phyloP scores from a whole-genome alignment of 108 stramenopile genomes.

The Pseudonitzschia delicatissima region DNA sequence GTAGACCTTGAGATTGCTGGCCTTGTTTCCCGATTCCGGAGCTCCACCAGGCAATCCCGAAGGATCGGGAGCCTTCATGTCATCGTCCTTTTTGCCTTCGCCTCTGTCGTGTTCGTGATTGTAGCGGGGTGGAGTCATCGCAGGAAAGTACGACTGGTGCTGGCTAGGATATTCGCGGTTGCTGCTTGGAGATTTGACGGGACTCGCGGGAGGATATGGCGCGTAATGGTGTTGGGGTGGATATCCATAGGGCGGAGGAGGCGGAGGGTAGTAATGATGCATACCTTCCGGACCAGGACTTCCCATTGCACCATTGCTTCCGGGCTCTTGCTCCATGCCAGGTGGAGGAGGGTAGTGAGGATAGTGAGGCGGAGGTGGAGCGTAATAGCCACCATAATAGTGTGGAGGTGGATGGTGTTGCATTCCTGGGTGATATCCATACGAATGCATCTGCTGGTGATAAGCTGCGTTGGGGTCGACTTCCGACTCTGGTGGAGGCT shows the following conservation, averaged over 20 bases:
- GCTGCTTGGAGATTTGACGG: neutral
- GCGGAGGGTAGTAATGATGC: slow-evolving; percentile 7
- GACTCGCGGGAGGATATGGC: neutral
- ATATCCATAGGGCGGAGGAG: neutral
- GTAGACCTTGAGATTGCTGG: slow-evolving; percentile 28
- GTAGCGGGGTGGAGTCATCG: neutral
- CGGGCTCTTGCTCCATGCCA: neutral
- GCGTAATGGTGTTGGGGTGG: neutral
- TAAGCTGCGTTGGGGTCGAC: neutral
- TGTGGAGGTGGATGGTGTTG: slow-evolving; percentile 8
- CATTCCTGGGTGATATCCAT: slow-evolving; percentile 5
- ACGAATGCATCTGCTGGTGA: slow-evolving; percentile 5
- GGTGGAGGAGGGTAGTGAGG: slow-evolving; percentile 7
- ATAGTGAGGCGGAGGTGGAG: neutral
- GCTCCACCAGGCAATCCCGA: neutral
- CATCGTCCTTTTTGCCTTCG: neutral
- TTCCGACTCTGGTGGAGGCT: neutral
- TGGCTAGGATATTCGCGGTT: neutral
- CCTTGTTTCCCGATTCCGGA: neutral
- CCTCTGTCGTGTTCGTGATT: neutral
- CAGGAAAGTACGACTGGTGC: neutral
- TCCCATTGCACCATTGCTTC: neutral
- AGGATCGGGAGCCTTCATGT: neutral
- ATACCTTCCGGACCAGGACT: neutral
- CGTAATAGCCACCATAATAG: slow-evolving; percentile 3